Evolutionary conservation across 805 yeast genomes (phyloP).

Genomic region (Lipomyces chichibuensis): DNA sequence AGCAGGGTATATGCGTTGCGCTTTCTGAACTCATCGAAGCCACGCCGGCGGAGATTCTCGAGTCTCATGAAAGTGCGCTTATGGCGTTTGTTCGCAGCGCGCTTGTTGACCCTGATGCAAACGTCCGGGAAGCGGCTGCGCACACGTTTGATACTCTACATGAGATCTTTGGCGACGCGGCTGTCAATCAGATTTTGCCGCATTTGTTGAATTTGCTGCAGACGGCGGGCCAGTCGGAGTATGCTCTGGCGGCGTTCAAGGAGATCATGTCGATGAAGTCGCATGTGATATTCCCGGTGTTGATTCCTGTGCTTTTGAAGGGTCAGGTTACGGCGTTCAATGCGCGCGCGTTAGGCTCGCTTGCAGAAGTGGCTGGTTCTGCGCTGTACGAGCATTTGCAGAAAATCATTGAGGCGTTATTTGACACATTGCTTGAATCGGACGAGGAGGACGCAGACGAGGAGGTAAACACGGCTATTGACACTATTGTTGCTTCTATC

Average conservation of each 20-base stretch:
- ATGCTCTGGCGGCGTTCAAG: slow-evolving; percentile 83
- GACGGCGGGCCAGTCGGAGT: slow-evolving; percentile 58
- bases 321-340: slow-evolving; percentile 83
- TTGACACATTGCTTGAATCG: slow-evolving; percentile 52
- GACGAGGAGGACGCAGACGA: slow-evolving; percentile 50
- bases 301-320: slow-evolving; percentile 78
- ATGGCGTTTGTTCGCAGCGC: slow-evolving; percentile 77
- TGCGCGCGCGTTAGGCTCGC: slow-evolving; percentile 82
- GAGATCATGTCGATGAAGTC: slow-evolving; percentile 91
- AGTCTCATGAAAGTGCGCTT: slow-evolving; percentile 66
- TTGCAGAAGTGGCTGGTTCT: slow-evolving; percentile 87
- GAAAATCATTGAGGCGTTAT: slow-evolving; percentile 71
- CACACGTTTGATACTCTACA: slow-evolving; percentile 86
- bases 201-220: slow-evolving; percentile 72
- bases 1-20: slow-evolving; percentile 97
- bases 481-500: slow-evolving; percentile 70
- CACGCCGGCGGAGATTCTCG: slow-evolving; percentile 59
- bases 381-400: slow-evolving; percentile 75
- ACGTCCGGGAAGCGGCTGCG: slow-evolving; percentile 90
- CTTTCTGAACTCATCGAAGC: slow-evolving; percentile 81
- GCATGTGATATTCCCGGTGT: slow-evolving; percentile 89
- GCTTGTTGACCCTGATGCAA: slow-evolving; percentile 69
- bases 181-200: slow-evolving; percentile 88
- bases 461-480: slow-evolving; percentile 53
- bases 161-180: slow-evolving; percentile 76